Evolutionary conservation across 345 rosid genomes (phyloP).

Genomic region (thale cress (Arabidopsis thaliana)): TAIR10.1 NC_003071.7:430001-430500

Average conservation of each 20-base stretch:
- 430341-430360: no score
- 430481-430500: not conserved
- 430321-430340: not conserved
- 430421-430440: not conserved
- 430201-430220: not conserved
- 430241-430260: not conserved
- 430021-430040: conserved; percentile 42
- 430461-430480: not conserved
- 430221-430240: not conserved
- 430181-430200: not conserved
- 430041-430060: conserved; percentile 45
- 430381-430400: no score
- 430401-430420: no score
- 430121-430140: conserved; percentile 1
- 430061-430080: conserved; percentile 46
- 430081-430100: conserved; percentile 47
- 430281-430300: not conserved
- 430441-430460: not conserved
- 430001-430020: conserved; percentile 45
- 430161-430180: not conserved
- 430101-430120: conserved; percentile 31
- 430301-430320: conserved; percentile 4
- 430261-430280: not conserved
- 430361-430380: no score
- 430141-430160: not conserved